Percentiles rank a stretch among this genome's conserved stretches.
Conservation (phyloP, 164 flowering plant genomes). For the Stephania cephalantha region DNA sequence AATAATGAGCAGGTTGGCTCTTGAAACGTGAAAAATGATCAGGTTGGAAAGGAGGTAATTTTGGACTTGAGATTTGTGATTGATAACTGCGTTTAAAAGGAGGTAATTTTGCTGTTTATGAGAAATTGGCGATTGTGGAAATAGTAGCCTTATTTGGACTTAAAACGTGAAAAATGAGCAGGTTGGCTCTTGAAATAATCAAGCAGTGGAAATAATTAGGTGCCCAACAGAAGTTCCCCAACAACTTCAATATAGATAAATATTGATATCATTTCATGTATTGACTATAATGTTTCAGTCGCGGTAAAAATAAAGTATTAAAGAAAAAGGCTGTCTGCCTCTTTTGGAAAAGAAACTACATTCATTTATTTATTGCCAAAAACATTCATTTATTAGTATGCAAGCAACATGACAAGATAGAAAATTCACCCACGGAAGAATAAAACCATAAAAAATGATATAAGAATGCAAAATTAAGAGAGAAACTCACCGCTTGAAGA, state of each 20-base stretch:
- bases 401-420: neutral
- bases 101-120: too few species aligned
- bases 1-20: too few species aligned
- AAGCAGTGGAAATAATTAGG: neutral
- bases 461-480: neutral
- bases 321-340: neutral
- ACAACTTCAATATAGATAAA: neutral
- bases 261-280: neutral
- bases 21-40: too few species aligned
- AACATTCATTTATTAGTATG: too few species aligned
- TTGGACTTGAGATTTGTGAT: too few species aligned
- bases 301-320: too few species aligned
- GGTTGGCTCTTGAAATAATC: neutral
- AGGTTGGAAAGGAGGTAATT: too few species aligned
- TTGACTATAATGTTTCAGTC: neutral
- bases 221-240: neutral
- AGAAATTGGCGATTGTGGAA: too few species aligned
- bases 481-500: conserved; percentile 76
- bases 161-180: neutral
- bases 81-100: too few species aligned
- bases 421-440: neutral
- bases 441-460: neutral
- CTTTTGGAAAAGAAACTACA: neutral
- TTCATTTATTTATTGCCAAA: neutral
- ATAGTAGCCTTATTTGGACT: too few species aligned